phyloP scores from a whole-genome alignment of 208 protist species.

The Jaenimonas drosophilae region DNA sequence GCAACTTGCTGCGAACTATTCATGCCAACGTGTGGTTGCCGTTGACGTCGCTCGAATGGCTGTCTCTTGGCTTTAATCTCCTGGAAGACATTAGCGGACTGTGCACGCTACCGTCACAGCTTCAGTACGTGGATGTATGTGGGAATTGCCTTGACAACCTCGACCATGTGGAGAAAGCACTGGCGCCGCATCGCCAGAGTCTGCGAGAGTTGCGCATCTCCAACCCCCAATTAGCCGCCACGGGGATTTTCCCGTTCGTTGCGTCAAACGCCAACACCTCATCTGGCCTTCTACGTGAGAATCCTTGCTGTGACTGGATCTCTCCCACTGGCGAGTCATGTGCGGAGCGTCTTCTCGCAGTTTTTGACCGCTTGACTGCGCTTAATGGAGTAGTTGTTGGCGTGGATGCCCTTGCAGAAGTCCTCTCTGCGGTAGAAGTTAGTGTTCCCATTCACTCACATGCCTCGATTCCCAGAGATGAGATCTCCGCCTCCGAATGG shows the following conservation, averaged over 20 bases:
- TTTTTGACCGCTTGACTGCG: background rate
- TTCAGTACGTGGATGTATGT: constrained; percentile 57
- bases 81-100: constrained; percentile 35
- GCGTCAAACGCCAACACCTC: background rate
- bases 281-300: too few species aligned
- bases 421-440: background rate
- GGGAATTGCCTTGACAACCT: constrained; percentile 40
- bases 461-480: too few species aligned
- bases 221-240: background rate
- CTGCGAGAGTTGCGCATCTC: constrained; percentile 46
- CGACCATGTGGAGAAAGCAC: constrained; percentile 18
- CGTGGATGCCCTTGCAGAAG: background rate
- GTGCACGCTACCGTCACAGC: constrained; percentile 24
- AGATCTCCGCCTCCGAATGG: too few species aligned
- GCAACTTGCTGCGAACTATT: constrained; percentile 39
- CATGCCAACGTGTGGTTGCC: constrained; percentile 2
- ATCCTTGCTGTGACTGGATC: too few species aligned
- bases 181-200: constrained; percentile 21
- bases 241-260: background rate
- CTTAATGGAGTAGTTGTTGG: background rate
- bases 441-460: background rate
- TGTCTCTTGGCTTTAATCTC: constrained; percentile 70
- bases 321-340: background rate
- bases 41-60: constrained; percentile 41
- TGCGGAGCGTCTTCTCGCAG: background rate